Percentiles rank a stretch among this genome's conserved stretches.
These are phyloP conservation scores for Pouteria glomerata DNA, from an alignment of 148 eudicot species.

Conservation along the genomic window DNA sequence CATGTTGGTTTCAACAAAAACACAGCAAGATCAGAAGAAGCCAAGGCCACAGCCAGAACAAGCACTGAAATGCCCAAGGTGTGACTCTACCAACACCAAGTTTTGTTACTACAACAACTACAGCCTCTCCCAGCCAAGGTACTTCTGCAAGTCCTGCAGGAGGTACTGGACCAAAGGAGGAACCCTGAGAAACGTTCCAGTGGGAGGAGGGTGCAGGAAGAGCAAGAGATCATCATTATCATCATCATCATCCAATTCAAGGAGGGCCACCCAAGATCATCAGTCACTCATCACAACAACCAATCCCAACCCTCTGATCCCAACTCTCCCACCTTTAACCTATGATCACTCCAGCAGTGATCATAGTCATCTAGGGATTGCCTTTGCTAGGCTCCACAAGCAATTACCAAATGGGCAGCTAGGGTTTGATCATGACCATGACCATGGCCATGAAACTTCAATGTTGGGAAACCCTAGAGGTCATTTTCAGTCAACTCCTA, in stretches of 20 bases:
- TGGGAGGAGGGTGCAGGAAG: constrained; percentile 89
- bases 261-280: constrained; percentile 23
- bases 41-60: constrained; percentile 58
- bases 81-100: constrained; percentile 80
- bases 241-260: constrained; percentile 31
- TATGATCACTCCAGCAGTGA: constrained; percentile 29
- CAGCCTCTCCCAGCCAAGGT: constrained; percentile 80
- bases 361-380: constrained; percentile 48
- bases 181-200: constrained; percentile 80
- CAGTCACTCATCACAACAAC: constrained; percentile 15
- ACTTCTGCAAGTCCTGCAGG: constrained; percentile 85
- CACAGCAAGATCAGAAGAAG: constrained; percentile 61
- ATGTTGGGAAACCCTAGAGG: constrained; percentile 5
- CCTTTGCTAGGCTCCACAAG: constrained; percentile 48
- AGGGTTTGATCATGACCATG: no score
- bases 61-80: constrained; percentile 75
- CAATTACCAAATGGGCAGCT: constrained; percentile 26
- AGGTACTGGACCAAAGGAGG: constrained; percentile 98
- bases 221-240: constrained; percentile 37
- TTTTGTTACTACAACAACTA: constrained; percentile 95
- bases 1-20: constrained; percentile 56
- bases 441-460: constrained; percentile 14
- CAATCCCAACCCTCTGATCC: constrained; percentile 20
- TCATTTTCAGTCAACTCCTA: background rate
- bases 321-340: constrained; percentile 14